Evolutionary conservation across 192 early-diverging fungal genomes (phyloP).

Genomic region (Linnemannia zychae): DNA sequence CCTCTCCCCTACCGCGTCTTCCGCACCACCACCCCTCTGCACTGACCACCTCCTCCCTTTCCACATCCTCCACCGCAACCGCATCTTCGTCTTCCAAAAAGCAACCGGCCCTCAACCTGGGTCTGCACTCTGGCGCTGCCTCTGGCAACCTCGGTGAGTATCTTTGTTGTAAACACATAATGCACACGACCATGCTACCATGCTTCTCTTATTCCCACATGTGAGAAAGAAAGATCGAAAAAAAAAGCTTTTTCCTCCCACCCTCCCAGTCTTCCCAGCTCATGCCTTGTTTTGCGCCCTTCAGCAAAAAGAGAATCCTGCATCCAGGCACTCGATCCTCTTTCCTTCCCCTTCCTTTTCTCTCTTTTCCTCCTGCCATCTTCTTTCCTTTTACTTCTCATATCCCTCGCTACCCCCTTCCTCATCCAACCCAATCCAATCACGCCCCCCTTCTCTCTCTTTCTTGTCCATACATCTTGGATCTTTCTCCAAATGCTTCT

Average conservation of each 20-base stretch:
- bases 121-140: conserved; percentile 66
- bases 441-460: not conserved
- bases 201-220: not conserved
- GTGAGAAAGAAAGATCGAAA: not conserved
- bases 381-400: not conserved
- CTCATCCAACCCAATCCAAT: not conserved
- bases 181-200: too few species aligned
- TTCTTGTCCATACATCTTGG: not conserved
- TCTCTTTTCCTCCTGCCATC: not conserved
- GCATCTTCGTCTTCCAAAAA: conserved; percentile 14
- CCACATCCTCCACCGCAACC: not conserved
- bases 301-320: not conserved
- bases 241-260: not conserved
- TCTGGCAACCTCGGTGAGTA: conserved; percentile 67
- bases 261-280: conserved; percentile 3
- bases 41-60: not conserved
- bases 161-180: not conserved
- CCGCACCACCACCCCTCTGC: not conserved
- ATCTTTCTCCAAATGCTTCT: not conserved
- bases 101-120: conserved; percentile 30
- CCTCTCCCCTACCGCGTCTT: not conserved
- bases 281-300: not conserved
- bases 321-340: not conserved
- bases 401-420: not conserved
- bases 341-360: not conserved